Evolutionary conservation across 768 basidiomycete genomes (phyloP).

Genomic region (Kwoniella europaea): DNA sequence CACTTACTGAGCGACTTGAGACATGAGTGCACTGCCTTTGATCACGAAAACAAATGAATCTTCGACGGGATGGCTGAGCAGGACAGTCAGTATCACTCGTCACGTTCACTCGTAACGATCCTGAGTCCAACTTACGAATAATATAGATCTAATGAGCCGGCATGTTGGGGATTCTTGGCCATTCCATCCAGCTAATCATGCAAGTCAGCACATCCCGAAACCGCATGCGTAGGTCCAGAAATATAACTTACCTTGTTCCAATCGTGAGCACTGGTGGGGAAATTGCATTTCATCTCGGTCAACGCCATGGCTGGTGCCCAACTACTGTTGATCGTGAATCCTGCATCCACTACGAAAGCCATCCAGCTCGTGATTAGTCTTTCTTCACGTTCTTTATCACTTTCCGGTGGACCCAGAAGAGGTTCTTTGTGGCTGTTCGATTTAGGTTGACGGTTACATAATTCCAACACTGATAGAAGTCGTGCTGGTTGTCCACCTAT

Average conservation of each 20-base stretch:
- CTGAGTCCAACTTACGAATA: slow-evolving; percentile 25
- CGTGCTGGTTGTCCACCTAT: slow-evolving; percentile 37
- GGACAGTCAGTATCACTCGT: slow-evolving; percentile 1
- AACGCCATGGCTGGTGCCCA: slow-evolving; percentile 42
- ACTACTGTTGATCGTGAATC: slow-evolving; percentile 34
- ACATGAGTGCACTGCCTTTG: slow-evolving; percentile 35
- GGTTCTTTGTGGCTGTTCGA: slow-evolving; percentile 31
- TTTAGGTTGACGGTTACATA: slow-evolving; percentile 30
- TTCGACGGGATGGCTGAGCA: slow-evolving; percentile 40
- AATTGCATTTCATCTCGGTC: slow-evolving; percentile 34
- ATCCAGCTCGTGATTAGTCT: slow-evolving; percentile 49
- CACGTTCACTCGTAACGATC: too few relatives aligned
- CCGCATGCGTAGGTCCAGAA: not conserved
- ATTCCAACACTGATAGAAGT: slow-evolving; percentile 42
- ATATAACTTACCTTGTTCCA: slow-evolving; percentile 21
- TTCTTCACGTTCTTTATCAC: slow-evolving; percentile 45
- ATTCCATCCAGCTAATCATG: slow-evolving; percentile 16
- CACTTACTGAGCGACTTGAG: slow-evolving; percentile 18
- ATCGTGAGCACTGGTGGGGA: slow-evolving; percentile 34
- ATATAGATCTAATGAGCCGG: slow-evolving; percentile 26
- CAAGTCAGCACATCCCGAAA: too few relatives aligned
- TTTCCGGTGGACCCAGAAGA: slow-evolving; percentile 30
- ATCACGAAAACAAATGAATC: slow-evolving; percentile 40
- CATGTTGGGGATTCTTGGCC: slow-evolving; percentile 34
- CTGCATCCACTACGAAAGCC: slow-evolving; percentile 44